Evolutionary conservation across 2,329 filamentous ascomycete species (phyloP).

Genomic region (Pseudocercospora cruenta): DNA sequence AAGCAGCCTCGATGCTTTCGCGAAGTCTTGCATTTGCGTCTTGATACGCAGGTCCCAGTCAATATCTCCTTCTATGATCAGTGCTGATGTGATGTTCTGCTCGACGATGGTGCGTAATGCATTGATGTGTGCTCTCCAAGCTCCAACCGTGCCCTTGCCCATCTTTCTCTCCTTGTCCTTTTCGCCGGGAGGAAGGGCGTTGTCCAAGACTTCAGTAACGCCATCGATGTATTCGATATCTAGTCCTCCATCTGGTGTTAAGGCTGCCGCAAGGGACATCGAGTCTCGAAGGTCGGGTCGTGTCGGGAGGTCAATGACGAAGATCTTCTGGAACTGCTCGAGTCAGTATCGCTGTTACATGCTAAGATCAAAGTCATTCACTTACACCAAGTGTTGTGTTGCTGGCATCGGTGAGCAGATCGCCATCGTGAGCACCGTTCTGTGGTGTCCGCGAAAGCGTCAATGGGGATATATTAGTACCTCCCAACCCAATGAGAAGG

Average conservation of each 20-base stretch:
- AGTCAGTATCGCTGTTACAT: neutral
- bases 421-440: neutral
- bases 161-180: neutral
- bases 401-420: neutral
- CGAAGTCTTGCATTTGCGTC: slow-evolving; percentile 41
- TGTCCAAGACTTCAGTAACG: slow-evolving; percentile 38
- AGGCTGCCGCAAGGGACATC: slow-evolving; percentile 51
- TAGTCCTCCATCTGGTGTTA: slow-evolving; percentile 44
- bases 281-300: slow-evolving; percentile 56
- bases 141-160: slow-evolving; percentile 3
- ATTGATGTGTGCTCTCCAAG: slow-evolving; percentile 28
- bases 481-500: neutral
- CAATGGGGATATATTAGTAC: neutral
- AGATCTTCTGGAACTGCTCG: slow-evolving; percentile 53
- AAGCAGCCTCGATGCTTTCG: slow-evolving; percentile 43
- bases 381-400: slow-evolving; percentile 18
- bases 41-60: slow-evolving; percentile 50
- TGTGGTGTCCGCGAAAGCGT: neutral
- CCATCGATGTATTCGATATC: slow-evolving; percentile 53
- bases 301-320: slow-evolving; percentile 56
- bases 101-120: slow-evolving; percentile 38
- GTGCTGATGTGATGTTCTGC: slow-evolving; percentile 43
- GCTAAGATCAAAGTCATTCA: neutral
- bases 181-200: slow-evolving; percentile 38
- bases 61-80: slow-evolving; percentile 50